These are phyloP conservation scores for Abelmoschus esculentus DNA, from an alignment of 345 rosid species.

Conservation along the genomic window DNA sequence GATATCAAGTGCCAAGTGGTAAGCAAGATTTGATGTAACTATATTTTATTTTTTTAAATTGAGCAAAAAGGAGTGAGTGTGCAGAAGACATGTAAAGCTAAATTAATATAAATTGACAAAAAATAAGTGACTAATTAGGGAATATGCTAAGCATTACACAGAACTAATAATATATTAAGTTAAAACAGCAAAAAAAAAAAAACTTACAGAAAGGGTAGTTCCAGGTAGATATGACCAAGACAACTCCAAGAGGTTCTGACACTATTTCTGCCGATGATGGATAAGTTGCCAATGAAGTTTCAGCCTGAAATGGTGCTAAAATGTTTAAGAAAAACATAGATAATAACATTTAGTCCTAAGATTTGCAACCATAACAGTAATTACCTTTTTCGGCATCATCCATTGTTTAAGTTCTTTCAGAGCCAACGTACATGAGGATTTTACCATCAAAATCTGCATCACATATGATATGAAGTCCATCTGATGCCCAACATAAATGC, in stretches of 20 bases:
- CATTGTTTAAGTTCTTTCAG: slow-evolving; percentile 55
- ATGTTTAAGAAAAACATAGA: not conserved
- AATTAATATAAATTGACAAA: not conserved
- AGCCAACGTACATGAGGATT: slow-evolving; percentile 49
- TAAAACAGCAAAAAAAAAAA: not conserved
- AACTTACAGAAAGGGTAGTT: slow-evolving; percentile 68
- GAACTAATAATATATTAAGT: not conserved
- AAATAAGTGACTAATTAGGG: not conserved
- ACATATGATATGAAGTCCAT: not conserved
- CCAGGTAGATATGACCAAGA: slow-evolving; percentile 78
- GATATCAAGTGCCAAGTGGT: not conserved
- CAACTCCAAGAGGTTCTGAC: slow-evolving; percentile 76
- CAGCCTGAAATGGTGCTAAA: slow-evolving; percentile 37
- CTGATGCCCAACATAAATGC: no score
- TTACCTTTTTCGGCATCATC: slow-evolving; percentile 79
- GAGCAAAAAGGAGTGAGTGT: not conserved
- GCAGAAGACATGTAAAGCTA: not conserved
- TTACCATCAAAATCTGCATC: slow-evolving; percentile 51
- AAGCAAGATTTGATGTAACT: not conserved
- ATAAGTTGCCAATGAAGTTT: slow-evolving; percentile 56
- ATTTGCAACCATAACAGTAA: not conserved
- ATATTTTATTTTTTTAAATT: not conserved
- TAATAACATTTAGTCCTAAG: slow-evolving; percentile 1
- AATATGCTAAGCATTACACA: not conserved
- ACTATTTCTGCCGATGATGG: slow-evolving; percentile 83